Base-by-base conservation (phyloP, 371 early-diverging fungal genomes). In the Actinomucor elegans region DNA sequence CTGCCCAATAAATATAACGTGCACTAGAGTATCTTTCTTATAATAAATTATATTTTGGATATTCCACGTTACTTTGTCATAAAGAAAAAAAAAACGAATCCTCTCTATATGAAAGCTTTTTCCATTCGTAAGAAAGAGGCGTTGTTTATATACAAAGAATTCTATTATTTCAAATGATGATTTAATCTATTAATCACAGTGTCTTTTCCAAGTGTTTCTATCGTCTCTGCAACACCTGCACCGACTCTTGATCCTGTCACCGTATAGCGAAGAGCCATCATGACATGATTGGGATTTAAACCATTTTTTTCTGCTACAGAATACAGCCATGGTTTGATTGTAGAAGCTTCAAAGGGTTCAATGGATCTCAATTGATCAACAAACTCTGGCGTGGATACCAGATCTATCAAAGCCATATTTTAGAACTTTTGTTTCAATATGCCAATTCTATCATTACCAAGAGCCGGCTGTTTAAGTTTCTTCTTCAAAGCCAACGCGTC, bases 241-340 rank as follows among this genome's bases (percentile, higher is more conserved):
- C 88, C 88, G 20, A 84, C 77, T 66, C 75, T 74, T 11, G 80
- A 74, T 6, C 88, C 90, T 12, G 87, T 83, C 8, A 87, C 61
- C 0, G 69, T 72, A 52, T 84, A 87, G 3, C 90, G 72, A 10
- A 86, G 51, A 0, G 75, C 78, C 62, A 83, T 85, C 86, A 86
- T 84, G 14, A 87, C 66, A 23, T 72, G 76, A 26, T 80, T 83
- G 20, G 73, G 66, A 10, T 74, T 73, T 11, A 79, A 53, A 4
- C 69, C 35, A 6, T 68, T 55, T 1, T 24, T 18, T 11, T 70
- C 66, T 28, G 73, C 70, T 17, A 63, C 27, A 9, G 51, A 34
- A 36, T 71, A 63, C 23, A 73, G 53, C 37, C 58, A 67, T 14
- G 56, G 31, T 36, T 72, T 77, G 44, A 75, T 72, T 0, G 20